phyloP scores from a whole-genome alignment of 2,329 filamentous ascomycete species.

The Phoma herbarum region DNA sequence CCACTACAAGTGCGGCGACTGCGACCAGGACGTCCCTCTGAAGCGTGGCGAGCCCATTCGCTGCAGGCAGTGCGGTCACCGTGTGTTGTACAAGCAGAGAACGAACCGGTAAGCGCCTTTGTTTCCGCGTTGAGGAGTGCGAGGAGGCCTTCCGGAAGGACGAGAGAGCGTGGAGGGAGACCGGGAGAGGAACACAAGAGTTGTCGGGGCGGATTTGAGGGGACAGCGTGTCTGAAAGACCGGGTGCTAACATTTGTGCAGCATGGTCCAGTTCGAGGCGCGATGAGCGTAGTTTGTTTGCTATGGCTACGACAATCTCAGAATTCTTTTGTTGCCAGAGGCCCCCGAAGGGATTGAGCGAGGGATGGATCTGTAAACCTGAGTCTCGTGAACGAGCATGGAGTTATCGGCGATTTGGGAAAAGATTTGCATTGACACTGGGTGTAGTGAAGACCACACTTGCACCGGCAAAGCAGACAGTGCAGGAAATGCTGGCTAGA shows the following conservation, averaged over 20 bases:
- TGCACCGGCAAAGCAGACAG: not conserved
- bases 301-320: not conserved
- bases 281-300: conserved; percentile 60
- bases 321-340: not conserved
- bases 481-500: not conserved
- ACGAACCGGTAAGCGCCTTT: conserved; percentile 83
- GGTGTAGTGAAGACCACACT: not conserved
- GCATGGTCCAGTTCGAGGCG: conserved; percentile 99
- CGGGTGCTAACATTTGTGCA: conserved; percentile 31
- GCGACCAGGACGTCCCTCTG: conserved; percentile 77
- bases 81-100: conserved; percentile 96
- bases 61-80: conserved; percentile 92
- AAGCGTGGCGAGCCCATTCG: conserved; percentile 82
- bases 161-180: not conserved
- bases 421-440: conserved; percentile 1
- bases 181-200: too few relatives aligned
- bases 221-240: not conserved
- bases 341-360: not conserved
- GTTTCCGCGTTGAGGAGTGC: not conserved
- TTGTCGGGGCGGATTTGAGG: not conserved
- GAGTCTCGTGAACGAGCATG: conserved; percentile 10
- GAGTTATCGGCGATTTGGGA: conserved; percentile 16
- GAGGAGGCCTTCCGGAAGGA: not conserved
- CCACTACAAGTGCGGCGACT: conserved; percentile 77
- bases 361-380: not conserved